These are phyloP conservation scores for Huntiella decipiens DNA, from an alignment of 2,329 filamentous ascomycete genomes.

Conservation along the genomic window DNA sequence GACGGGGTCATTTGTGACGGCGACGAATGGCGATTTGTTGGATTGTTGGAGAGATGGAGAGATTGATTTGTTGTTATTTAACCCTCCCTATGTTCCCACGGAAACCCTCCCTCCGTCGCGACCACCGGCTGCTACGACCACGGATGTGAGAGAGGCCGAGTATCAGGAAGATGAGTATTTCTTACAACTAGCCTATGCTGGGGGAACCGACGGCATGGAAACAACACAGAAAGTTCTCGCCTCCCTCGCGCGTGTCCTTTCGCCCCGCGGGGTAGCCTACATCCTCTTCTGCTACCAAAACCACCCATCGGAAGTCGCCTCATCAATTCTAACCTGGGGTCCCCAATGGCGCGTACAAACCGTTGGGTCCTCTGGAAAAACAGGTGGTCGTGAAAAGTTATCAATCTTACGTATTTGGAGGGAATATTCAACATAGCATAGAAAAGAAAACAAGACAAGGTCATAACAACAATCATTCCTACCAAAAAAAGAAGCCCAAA, in stretches of 20 bases:
- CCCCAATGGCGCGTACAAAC: slow-evolving; percentile 52
- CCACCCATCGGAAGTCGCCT: slow-evolving; percentile 47
- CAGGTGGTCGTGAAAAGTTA: slow-evolving; percentile 87
- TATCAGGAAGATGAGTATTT: slow-evolving; percentile 74
- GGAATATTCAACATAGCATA: slow-evolving; percentile 15
- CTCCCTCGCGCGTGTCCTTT: slow-evolving; percentile 45
- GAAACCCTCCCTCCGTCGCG: slow-evolving; percentile 43
- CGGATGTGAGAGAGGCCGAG: slow-evolving; percentile 16
- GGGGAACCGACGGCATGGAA: slow-evolving; percentile 83
- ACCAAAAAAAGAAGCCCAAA: slow-evolving; percentile 1
- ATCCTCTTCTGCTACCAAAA: slow-evolving; percentile 83
- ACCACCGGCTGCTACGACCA: slow-evolving; percentile 16
- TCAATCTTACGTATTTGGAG: slow-evolving; percentile 77
- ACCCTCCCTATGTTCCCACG: slow-evolving; percentile 91
- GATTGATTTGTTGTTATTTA: slow-evolving; percentile 83
- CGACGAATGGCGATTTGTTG: slow-evolving; percentile 51
- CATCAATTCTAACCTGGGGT: slow-evolving; percentile 33
- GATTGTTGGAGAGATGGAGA: slow-evolving; percentile 29
- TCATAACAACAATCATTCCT: not conserved
- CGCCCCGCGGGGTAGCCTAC: slow-evolving; percentile 60
- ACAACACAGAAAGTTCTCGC: slow-evolving; percentile 64
- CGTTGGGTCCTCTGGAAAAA: slow-evolving; percentile 66
- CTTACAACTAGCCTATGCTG: slow-evolving; percentile 72
- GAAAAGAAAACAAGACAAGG: not conserved
- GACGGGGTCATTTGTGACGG: slow-evolving; percentile 36